Percentiles rank a stretch among this genome's conserved stretches.
Evolutionary conservation across 2,329 filamentous ascomycete genomes (phyloP).

Genomic region (Colletotrichum eleusines): DNA sequence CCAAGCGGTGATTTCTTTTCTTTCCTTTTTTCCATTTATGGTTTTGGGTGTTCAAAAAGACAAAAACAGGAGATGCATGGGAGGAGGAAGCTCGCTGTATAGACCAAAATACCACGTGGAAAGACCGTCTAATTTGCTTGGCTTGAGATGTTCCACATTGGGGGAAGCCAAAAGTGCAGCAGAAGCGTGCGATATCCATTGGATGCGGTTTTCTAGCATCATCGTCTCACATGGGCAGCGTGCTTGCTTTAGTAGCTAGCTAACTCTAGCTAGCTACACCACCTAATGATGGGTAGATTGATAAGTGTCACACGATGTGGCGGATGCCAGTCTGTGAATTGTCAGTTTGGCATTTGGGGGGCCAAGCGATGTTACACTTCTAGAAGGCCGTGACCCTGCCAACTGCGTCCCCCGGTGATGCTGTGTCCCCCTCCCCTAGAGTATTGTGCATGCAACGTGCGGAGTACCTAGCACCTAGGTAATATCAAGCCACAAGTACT

Average conservation of each 20-base stretch:
- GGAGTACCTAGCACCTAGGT: too few relatives aligned
- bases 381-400: too few relatives aligned
- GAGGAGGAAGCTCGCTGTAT: not conserved
- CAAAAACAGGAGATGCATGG: not conserved
- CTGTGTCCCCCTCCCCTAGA: too few relatives aligned
- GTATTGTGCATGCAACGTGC: too few relatives aligned
- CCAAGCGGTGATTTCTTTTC: slow-evolving; percentile 18
- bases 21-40: too few relatives aligned
- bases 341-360: not conserved
- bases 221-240: slow-evolving; percentile 2
- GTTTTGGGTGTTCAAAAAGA: not conserved
- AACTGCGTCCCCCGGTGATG: too few relatives aligned
- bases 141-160: not conserved
- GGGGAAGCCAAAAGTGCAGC: too few relatives aligned
- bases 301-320: slow-evolving; percentile 2
- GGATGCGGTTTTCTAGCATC: not conserved
- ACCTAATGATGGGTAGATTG: too few relatives aligned
- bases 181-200: not conserved
- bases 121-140: slow-evolving; percentile 9
- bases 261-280: too few relatives aligned
- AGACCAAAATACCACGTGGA: slow-evolving; percentile 30
- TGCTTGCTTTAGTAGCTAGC: not conserved
- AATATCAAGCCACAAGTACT: not conserved
- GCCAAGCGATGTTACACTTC: slow-evolving; percentile 9
- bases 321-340: not conserved